Base-by-base conservation (phyloP, 805 yeast genomes). In the Maudiozyma saulgeensis region DNA sequence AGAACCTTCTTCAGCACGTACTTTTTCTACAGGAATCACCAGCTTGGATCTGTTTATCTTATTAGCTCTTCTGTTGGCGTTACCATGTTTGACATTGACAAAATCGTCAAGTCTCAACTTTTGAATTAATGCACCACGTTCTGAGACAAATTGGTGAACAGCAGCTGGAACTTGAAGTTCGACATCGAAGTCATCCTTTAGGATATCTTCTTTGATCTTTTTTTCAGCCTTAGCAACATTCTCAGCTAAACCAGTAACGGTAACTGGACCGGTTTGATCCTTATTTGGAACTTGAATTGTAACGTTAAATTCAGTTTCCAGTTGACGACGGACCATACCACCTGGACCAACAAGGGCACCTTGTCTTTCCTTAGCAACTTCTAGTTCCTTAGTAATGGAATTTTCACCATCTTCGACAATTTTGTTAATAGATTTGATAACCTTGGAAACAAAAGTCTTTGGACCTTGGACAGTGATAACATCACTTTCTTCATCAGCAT, bases 261-360 rank as follows among this genome's bases (percentile, higher is more conserved):
- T 72, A 47, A 89, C 75, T 35, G 63, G 64, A 21, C 78, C 79
- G 6, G 79, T 72, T 47, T 72, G 75, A 51, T 60, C 64, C 51
- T 73, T 76, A 60, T 75, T 76, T 54, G 97, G 97, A 61, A 91
- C 77, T 43, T 71, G 73, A 49, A 91, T 66, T 26, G 66, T 62
- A 45, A 87, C 90, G 13, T 73, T 71, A 65, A 76, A 86, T 59
- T 84, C 87, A 15, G 77, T 71, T 69, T 88, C 91, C 54, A 88
- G 66, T 11, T 78, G 72, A 56, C 84, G 83, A 68, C 91, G 87
- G 51, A 77, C 76, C 12, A 79, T 60, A 42, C 98, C 97, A 50
- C 81, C 80, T 38, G 88, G 81, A 39, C 98, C 98, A 65, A 91
- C 79, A 46, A 91, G 61, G 9, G 80, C 74, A 58, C 87, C 78